Evolutionary conservation across 768 basidiomycete species (phyloP).

Genomic region (Symmetrospora coprosmae): DNA sequence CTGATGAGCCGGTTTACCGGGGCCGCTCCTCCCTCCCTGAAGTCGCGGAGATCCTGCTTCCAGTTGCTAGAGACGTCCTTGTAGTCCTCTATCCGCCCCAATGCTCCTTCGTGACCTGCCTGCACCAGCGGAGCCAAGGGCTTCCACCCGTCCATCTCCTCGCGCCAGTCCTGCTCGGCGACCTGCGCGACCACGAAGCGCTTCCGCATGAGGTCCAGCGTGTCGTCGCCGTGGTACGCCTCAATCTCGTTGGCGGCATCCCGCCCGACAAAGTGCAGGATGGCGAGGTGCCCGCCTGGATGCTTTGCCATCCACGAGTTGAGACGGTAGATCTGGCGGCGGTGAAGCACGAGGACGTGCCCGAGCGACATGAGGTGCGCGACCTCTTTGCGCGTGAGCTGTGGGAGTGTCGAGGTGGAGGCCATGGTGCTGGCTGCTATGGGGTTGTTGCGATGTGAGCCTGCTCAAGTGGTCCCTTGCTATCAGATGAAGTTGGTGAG

Average conservation of each 20-base stretch:
- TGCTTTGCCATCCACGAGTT: conserved; percentile 65
- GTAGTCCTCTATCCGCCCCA: conserved; percentile 42
- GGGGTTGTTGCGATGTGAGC: no score
- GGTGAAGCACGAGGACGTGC: conserved; percentile 25
- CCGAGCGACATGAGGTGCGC: conserved; percentile 20
- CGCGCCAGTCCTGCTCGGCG: conserved; percentile 34
- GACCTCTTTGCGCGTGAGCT: conserved; percentile 14
- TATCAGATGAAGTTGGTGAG: no score
- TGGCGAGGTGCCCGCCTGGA: conserved; percentile 74
- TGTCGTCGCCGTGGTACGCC: conserved; percentile 64
- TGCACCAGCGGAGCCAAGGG: conserved; percentile 75
- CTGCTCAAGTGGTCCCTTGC: no score
- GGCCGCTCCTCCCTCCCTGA: neutral
- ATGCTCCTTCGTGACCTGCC: conserved; percentile 52
- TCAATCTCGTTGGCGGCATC: conserved; percentile 90
- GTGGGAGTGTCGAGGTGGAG: no score
- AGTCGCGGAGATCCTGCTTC: conserved; percentile 28
- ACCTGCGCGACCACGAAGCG: conserved; percentile 60
- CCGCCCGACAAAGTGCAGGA: conserved; percentile 87
- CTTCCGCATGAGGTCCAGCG: conserved; percentile 45
- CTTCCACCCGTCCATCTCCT: conserved; percentile 46
- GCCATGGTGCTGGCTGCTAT: no score
- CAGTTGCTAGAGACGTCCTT: conserved; percentile 42
- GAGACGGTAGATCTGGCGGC: conserved; percentile 22
- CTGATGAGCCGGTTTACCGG: neutral